Evolutionary conservation across 495 filamentous ascomycete genomes (phyloP).

Genomic region (Penicillium lagena): DNA sequence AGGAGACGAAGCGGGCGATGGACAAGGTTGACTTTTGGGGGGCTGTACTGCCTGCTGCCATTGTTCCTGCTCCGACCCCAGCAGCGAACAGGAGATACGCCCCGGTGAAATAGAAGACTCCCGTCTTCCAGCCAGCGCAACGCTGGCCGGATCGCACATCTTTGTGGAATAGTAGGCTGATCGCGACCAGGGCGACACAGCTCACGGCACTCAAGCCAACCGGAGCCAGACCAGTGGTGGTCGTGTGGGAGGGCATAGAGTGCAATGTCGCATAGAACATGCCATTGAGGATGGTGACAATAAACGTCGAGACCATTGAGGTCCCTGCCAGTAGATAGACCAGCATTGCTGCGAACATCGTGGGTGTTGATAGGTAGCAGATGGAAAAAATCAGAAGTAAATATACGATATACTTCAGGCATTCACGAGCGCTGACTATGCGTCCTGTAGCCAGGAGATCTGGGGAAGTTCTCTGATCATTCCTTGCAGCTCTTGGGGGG

Average conservation of each 20-base stretch:
- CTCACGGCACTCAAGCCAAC: slow-evolving; percentile 21
- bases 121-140: slow-evolving; percentile 15
- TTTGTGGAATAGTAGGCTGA: slow-evolving; percentile 18
- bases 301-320: slow-evolving; percentile 19
- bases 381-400: background rate
- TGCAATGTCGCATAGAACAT: slow-evolving; percentile 22
- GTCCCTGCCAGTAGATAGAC: slow-evolving; percentile 20
- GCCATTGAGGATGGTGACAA: slow-evolving; percentile 27
- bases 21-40: slow-evolving; percentile 9
- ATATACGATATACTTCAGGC: slow-evolving; percentile 2
- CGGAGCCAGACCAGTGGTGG: slow-evolving; percentile 16
- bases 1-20: slow-evolving; percentile 26
- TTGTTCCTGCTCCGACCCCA: slow-evolving; percentile 21
- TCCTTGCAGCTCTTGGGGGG: background rate
- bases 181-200: slow-evolving; percentile 19
- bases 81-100: slow-evolving; percentile 26
- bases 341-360: slow-evolving; percentile 12
- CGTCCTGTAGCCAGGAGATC: background rate
- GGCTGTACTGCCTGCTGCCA: slow-evolving; percentile 17
- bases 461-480: background rate
- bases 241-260: slow-evolving; percentile 9
- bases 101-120: slow-evolving; percentile 12
- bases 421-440: slow-evolving; percentile 8
- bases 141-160: slow-evolving; percentile 12
- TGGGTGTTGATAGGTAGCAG: slow-evolving; percentile 1